Evolutionary conservation across 352 stramenopile genomes (phyloP), one percentile per base, ranked within the genome.

Genomic region (Achlya hypogyna): DNA sequence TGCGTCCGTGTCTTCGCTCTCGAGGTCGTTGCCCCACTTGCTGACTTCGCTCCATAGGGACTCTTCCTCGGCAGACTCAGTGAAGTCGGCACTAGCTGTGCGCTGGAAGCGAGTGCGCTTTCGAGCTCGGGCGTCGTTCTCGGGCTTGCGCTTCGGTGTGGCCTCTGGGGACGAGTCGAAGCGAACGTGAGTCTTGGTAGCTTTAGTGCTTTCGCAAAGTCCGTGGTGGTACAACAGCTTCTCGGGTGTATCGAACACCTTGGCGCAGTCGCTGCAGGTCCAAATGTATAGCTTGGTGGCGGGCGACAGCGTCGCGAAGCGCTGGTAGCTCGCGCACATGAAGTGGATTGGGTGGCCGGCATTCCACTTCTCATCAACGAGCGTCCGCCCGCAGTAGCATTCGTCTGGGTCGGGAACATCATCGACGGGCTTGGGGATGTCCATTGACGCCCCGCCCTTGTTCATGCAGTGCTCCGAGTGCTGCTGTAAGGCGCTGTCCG

Each of bases 141-240:
- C 20, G 14, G 53, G 12, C 38, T 45, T 45, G 38, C 38, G 38
- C 38, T 45, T 45, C 2, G 38, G 38, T 18, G 38, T 18, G 38
- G n/a, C n/a, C n/a, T n/a, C n/a, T n/a, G 38, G 38, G 2, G 38
- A 49, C 25, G 25, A n/a, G 31, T 63, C 54, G 29, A 64, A 64
- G 5, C 54, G 54, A 1, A 64, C 40, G 54, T 64, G 54, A 5
- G n/a, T 1, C 38, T 52, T 51, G 23, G 35, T 31, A 10, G 5
- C 52, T 22, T 10, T n/a, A 10, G 45, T 38, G 1, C 22, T 35
- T 20, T 16, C 20, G 25, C 54, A 64, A 8, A 64, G 27, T 1
- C 54, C 54, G 29, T 64, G 54, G 27, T 64, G 54, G 54, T 64
- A 64, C 14, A 64, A 16, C 4, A 64, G 40, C 54, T 38, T 28